A percentile compares a stretch with the other conserved stretches of the same genome.
phyloP scores from a whole-genome alignment of 2,329 filamentous ascomycete genomes.

The Cytospora piceae region DNA sequence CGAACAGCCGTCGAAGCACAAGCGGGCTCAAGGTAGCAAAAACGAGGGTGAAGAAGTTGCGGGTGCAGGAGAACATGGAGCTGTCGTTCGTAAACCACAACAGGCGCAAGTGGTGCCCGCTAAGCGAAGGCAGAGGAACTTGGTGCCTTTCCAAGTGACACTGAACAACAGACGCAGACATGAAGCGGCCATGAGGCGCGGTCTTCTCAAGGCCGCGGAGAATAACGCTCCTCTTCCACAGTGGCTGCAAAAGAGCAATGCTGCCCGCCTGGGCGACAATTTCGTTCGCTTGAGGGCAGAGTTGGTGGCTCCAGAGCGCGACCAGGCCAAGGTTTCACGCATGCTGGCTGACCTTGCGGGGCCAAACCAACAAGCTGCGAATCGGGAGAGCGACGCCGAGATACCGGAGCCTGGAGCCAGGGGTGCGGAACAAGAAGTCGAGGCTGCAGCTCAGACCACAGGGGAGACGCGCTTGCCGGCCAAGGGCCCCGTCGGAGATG shows the following conservation, averaged over 20 bases:
- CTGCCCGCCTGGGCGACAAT: neutral
- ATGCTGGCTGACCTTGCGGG: slow-evolving; percentile 4
- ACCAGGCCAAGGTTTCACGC: slow-evolving; percentile 2
- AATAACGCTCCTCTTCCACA: neutral
- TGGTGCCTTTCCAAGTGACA: neutral
- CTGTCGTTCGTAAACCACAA: neutral
- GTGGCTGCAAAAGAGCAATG: neutral
- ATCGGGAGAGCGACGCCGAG: neutral
- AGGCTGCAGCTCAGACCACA: slow-evolving; percentile 2
- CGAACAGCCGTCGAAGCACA: neutral
- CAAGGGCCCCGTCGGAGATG: neutral
- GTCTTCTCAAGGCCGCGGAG: slow-evolving; percentile 4
- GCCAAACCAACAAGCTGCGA: neutral
- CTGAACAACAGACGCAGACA: neutral
- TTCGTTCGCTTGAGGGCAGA: slow-evolving; percentile 7
- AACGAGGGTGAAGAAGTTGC: neutral
- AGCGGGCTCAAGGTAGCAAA: neutral
- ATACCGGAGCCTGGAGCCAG: neutral
- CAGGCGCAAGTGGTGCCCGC: neutral
- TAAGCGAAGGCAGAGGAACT: neutral
- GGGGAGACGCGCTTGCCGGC: neutral
- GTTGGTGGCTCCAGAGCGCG: neutral
- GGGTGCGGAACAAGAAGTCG: neutral
- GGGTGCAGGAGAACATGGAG: neutral
- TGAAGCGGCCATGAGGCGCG: neutral